Conservation (phyloP, 148 eudicot species). For the Camellia japonica region DNA sequence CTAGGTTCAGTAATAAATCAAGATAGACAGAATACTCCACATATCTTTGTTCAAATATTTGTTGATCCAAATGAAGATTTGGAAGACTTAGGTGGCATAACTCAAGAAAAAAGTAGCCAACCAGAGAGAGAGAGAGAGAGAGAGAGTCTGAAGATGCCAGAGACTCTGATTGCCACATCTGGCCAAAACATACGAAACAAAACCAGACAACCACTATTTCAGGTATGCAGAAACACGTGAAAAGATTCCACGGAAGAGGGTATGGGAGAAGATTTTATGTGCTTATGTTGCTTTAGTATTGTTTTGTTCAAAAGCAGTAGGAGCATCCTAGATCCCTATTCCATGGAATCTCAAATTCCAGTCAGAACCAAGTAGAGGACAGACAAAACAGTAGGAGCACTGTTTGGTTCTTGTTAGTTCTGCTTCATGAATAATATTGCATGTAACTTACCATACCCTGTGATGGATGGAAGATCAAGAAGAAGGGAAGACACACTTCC, state of each 20-base stretch:
- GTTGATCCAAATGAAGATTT: neutral
- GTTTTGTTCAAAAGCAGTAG: neutral
- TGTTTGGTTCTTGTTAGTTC: neutral
- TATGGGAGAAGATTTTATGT: no score
- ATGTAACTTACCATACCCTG: conserved; percentile 92
- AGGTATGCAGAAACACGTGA: neutral
- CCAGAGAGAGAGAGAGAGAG: neutral
- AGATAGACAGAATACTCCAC: neutral
- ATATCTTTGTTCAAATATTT: neutral
- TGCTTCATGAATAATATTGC: neutral
- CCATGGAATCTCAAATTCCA: neutral
- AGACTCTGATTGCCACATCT: neutral
- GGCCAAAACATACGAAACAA: neutral
- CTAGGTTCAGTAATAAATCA: neutral
- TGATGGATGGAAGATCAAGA: conserved; percentile 86
- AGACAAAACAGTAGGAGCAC: neutral
- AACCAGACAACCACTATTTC: neutral
- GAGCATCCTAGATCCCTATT: neutral
- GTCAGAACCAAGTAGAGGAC: no score
- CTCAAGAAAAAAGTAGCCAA: neutral
- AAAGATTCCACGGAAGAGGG: no score
- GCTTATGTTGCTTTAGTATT: no score
- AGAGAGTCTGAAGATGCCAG: neutral
- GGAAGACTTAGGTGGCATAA: no score
- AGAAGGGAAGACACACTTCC: conserved; percentile 74